Evolutionary conservation across 2,329 filamentous ascomycete genomes (phyloP), one percentile per base, ranked within the genome.

Genomic region (Sodiomyces alkalinus): DNA sequence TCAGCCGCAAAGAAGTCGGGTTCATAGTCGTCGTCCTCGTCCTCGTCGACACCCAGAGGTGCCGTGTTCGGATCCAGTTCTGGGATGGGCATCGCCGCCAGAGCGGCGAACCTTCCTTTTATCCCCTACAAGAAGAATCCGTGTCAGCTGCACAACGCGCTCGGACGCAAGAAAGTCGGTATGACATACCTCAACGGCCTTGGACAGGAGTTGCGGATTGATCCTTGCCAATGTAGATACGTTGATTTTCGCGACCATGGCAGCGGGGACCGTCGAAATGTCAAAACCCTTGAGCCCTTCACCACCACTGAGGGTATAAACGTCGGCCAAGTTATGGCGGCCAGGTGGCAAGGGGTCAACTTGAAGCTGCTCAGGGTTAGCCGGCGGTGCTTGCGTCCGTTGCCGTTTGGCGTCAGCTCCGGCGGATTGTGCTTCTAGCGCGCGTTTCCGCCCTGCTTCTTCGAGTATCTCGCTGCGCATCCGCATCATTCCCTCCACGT

Each of bases 21-120:
- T 43, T 94, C 87, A 45, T 94, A 94, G 41, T 93, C 82, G 33
- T 60, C 56, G 24, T 92, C 83, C 13, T 93, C 86, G 22, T 92
- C 85, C 7, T 78, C 74, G 6, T 79, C 74, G 4, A 80, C 74
- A 16, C 68, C 71, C 3, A 76, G 49, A 1, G 67, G 68, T 10
- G 67, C 60, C 3, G 70, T 75, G 30, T 71, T 66, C 6, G 70
- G 59, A 35, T 71, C 69, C 17, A 70, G 36, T 6, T 52, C 53
- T 1, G 56, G 51, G n/a, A 53, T 43, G n/a, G 56, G 58, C 4
- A 56, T 51, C 18, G 51, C 56, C 17, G 58, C 55, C 19, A 70
- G 49, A 7, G 55, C 44, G 3, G 52, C 45, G 15, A 66, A 50
- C 29, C 72, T 62, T 27, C 55, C 53, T 19, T 64, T 62, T 12